These are phyloP conservation scores for Polysphondylium violaceum DNA, from an alignment of 78 protist species.

Conservation along the genomic window DNA sequence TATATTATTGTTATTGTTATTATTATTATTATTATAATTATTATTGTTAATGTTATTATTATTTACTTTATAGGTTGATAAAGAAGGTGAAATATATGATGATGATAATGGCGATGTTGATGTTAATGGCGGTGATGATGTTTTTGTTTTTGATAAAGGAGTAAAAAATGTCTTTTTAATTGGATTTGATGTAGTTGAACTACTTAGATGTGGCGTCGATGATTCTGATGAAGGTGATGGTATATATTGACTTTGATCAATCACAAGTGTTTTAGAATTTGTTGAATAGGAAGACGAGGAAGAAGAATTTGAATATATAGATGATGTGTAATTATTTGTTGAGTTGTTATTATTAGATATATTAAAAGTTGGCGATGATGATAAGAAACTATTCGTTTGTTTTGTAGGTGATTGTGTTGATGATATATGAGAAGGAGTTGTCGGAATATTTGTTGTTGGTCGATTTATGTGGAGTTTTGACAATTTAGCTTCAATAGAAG, in stretches of 20 bases:
- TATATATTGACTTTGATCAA: too few species aligned
- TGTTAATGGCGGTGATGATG: neutral
- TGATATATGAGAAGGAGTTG: neutral
- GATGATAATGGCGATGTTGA: neutral
- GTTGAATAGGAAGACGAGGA: too few species aligned
- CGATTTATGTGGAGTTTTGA: too few species aligned
- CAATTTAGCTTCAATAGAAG: constrained; percentile 12
- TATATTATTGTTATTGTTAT: neutral
- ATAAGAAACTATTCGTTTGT: too few species aligned
- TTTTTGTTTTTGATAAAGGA: neutral
- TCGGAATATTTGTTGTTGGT: neutral
- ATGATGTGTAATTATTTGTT: too few species aligned
- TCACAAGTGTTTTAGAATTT: too few species aligned
- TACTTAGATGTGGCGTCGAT: too few species aligned
- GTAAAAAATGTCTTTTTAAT: too few species aligned
- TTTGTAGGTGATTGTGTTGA: neutral
- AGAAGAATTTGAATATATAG: too few species aligned
- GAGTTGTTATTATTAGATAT: too few species aligned
- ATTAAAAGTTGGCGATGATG: neutral
- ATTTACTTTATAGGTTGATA: neutral
- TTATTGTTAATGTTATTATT: neutral
- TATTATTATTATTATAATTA: neutral
- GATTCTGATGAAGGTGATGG: constrained; percentile 5
- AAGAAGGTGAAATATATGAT: neutral
- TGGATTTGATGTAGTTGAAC: too few species aligned